A percentile compares a stretch with the other conserved stretches of the same genome.
Evolutionary conservation across 2,329 filamentous ascomycete genomes (phyloP).

Genomic region (Penicillium psychrosexuale): DNA sequence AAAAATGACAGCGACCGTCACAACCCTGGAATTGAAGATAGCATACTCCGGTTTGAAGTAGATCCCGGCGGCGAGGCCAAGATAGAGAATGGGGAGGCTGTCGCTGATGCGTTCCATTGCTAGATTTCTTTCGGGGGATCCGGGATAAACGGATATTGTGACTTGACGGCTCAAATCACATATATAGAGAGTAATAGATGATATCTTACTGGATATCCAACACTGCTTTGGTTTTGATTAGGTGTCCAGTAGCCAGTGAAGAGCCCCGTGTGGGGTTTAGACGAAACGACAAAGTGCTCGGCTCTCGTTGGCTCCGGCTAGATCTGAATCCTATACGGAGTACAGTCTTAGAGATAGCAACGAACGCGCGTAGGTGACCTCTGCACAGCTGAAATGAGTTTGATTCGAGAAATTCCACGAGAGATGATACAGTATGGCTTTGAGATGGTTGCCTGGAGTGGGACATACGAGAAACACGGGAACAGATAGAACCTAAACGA

Average conservation of each 20-base stretch:
- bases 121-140: neutral
- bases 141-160: neutral
- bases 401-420: neutral
- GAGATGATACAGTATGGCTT: neutral
- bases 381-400: neutral
- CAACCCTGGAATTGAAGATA: slow-evolving; percentile 26
- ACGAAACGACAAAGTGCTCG: neutral
- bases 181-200: neutral
- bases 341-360: neutral
- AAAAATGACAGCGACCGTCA: slow-evolving; percentile 25
- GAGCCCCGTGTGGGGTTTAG: neutral
- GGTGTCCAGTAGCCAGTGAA: neutral
- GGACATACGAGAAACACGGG: neutral
- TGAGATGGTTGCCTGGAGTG: neutral
- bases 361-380: neutral
- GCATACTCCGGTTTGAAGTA: slow-evolving; percentile 29
- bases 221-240: no score
- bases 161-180: neutral
- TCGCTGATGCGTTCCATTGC: slow-evolving; percentile 15
- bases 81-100: slow-evolving; percentile 15
- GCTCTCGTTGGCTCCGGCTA: neutral
- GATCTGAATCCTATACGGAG: no score
- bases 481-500: no score
- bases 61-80: slow-evolving; percentile 17
- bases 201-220: neutral